Percentiles rank a stretch among this genome's conserved stretches.
Conservation (phyloP, 2,329 filamentous ascomycete species). For the Diaporthe sp. region DNA sequence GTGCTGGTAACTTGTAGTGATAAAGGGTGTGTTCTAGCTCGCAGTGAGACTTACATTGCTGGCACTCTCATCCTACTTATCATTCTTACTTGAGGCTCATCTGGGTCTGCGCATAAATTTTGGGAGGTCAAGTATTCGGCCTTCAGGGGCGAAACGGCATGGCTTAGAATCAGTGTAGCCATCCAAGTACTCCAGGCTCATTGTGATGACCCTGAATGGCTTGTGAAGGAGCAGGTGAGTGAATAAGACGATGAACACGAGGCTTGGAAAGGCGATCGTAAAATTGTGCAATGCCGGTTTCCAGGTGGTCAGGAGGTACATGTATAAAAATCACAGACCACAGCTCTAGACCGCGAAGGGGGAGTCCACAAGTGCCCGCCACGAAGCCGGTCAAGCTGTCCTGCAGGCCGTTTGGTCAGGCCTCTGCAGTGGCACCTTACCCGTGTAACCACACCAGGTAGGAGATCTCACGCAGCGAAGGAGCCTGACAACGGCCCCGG, state of each 20-base stretch:
- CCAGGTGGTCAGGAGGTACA: neutral
- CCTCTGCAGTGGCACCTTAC: neutral
- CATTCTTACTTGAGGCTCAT: neutral
- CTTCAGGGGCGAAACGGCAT: neutral
- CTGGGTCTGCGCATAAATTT: no score
- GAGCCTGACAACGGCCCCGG: no score
- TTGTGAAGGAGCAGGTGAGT: neutral
- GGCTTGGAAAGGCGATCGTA: neutral
- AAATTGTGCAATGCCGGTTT: neutral
- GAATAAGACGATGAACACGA: neutral
- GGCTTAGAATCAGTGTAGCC: conserved; percentile 8
- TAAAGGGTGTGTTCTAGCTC: neutral
- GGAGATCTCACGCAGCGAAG: no score
- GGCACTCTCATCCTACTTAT: conserved; percentile 5
- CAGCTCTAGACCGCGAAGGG: neutral
- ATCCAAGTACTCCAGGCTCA: neutral
- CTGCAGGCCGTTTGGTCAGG: neutral
- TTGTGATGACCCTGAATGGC: neutral
- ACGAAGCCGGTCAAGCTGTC: neutral
- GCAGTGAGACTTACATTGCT: neutral
- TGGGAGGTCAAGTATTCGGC: neutral
- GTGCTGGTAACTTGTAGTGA: neutral
- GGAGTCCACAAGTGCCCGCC: neutral
- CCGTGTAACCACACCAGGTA: conserved; percentile 6
- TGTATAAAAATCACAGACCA: neutral